Evolutionary conservation across 73 alveolate species (phyloP), one percentile per base, ranked within the genome.

Genomic region (Tetrahymena thermophila): DNA sequence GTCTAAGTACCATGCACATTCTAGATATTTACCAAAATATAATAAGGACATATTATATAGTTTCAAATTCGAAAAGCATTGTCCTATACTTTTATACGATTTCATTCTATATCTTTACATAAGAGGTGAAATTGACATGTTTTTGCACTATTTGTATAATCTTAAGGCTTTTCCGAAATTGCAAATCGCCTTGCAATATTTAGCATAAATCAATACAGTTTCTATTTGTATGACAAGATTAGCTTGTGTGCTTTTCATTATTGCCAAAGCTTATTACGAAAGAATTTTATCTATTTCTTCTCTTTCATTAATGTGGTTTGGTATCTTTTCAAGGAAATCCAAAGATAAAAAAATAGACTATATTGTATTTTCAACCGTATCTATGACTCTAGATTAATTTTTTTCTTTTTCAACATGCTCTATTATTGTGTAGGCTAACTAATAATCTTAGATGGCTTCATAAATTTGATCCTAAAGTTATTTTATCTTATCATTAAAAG

Each of bases 1-100:
- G 0, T 96, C 96, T 35, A 96, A 56, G 43, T 94, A 94, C 97
- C 97, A 96, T 28, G 97, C 97, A 93, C 95, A 84, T 94, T 96
- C 97, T 85, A 96, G 94, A 84, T 94, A 93, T 96, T 96, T 96
- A 84, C 95, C 95, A 96, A 94, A 96, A 83, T 96, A 96, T 94
- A 96, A 35, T 43, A 96, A 93, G 4, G 97, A 96, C 34, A 93
- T 96, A 34, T 94, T 85, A 56, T 96, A 96, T 93, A 94, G 97
- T 35, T 94, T 94, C 56, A 96, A 94, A 96, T 71, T 71, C 3
- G 35, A 71, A 71, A 71, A 71, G 42, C 89, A 71, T n/a, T 28
- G 17, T 4, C 89, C 89, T 23, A 71, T 71, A 71, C 42, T 71
- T 17, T 71, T 71, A 25, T 71, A 71, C n/a, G 89, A 71, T 31